A percentile compares a stretch with the other conserved stretches of the same genome.
Evolutionary conservation across 148 eudicot species (phyloP).

Genomic region (Persicaria maculosa): DNA sequence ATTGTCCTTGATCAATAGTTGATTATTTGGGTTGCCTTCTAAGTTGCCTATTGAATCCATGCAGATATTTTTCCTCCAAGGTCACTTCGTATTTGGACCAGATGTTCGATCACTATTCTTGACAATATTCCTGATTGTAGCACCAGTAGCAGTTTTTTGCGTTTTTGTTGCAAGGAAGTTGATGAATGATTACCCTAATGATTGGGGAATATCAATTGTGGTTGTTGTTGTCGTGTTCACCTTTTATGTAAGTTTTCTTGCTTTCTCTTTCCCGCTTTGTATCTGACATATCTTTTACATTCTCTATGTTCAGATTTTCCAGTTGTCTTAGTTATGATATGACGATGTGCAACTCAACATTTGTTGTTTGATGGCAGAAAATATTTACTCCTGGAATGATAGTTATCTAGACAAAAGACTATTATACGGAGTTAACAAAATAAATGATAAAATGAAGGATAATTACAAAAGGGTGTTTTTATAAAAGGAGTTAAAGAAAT

Average conservation of each 20-base stretch:
- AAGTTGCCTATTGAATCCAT: constrained; percentile 19
- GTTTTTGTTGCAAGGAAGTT: constrained; percentile 79
- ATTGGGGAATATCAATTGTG: constrained; percentile 66
- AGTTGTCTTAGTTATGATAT: not conserved
- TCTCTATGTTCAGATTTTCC: not conserved
- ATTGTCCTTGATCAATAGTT: not conserved
- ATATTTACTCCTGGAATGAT: not conserved
- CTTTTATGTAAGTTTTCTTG: constrained; percentile 49
- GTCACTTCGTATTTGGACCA: constrained; percentile 88
- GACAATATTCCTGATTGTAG: constrained; percentile 84
- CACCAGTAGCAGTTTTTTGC: constrained; percentile 76
- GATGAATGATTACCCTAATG: constrained; percentile 56
- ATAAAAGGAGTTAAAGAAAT: too few relatives aligned
- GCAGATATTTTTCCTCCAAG: constrained; percentile 93
- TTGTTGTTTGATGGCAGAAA: not conserved
- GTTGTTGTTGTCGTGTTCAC: constrained; percentile 66
- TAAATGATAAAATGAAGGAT: not conserved
- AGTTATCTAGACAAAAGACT: not conserved
- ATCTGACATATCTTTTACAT: not conserved
- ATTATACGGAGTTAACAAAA: not conserved
- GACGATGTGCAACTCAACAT: not conserved
- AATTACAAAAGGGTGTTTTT: too few relatives aligned
- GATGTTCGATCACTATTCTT: constrained; percentile 83
- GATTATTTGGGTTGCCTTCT: not conserved
- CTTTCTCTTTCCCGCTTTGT: not conserved